Conservation (phyloP, 495 filamentous ascomycete genomes). For the Penicillium nucicola region DNA sequence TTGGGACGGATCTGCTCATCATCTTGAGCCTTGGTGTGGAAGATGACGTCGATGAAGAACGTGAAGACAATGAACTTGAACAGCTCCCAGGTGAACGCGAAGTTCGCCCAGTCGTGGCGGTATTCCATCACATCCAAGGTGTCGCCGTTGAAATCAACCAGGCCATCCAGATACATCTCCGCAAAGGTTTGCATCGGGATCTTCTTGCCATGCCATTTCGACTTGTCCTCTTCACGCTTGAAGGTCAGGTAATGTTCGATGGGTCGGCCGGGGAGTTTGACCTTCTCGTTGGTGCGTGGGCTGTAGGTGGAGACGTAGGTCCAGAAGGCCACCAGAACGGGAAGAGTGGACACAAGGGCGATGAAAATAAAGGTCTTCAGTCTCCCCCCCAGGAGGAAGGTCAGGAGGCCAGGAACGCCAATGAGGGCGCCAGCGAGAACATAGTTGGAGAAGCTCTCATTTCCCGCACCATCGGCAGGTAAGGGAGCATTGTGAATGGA, state of each 20-base stretch:
- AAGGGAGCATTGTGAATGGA: constrained; percentile 78
- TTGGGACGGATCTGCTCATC: constrained; percentile 86
- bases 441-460: constrained; percentile 66
- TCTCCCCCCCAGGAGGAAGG: constrained; percentile 68
- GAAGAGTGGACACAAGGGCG: constrained; percentile 58
- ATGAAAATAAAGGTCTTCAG: constrained; percentile 71
- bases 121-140: constrained; percentile 59
- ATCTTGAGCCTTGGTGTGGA: constrained; percentile 78
- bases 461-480: constrained; percentile 70
- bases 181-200: constrained; percentile 66
- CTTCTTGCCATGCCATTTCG: constrained; percentile 58
- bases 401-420: constrained; percentile 62
- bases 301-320: constrained; percentile 59
- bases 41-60: constrained; percentile 72
- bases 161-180: constrained; percentile 63
- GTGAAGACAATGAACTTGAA: constrained; percentile 70
- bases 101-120: constrained; percentile 68
- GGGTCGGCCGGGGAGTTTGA: constrained; percentile 57
- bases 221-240: constrained; percentile 52
- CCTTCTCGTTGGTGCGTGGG: constrained; percentile 78
- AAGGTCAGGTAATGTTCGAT: constrained; percentile 65
- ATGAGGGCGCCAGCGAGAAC: constrained; percentile 56
- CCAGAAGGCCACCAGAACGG: constrained; percentile 73
- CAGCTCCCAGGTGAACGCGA: constrained; percentile 68
- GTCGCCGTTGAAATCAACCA: constrained; percentile 65